A percentile compares a stretch with the other conserved stretches of the same genome.
Evolutionary conservation across 1,284 basidiomycete species (phyloP).

Genomic region (Xerocomus cyaneibrunnescens): DNA sequence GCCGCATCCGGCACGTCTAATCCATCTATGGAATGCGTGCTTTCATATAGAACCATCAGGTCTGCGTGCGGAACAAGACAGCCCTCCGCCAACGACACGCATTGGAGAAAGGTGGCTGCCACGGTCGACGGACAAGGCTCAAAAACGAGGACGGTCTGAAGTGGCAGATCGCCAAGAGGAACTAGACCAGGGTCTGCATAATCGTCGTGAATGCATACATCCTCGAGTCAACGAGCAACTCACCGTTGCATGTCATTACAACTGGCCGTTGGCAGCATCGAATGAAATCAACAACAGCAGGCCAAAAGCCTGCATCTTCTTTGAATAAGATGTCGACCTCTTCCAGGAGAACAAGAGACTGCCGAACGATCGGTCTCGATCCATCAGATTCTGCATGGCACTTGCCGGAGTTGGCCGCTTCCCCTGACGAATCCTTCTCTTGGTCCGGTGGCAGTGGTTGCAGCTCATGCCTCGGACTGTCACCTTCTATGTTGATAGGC

Average conservation of each 20-base stretch:
- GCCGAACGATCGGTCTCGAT: conserved; percentile 44
- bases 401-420: neutral
- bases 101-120: conserved; percentile 72
- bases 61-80: conserved; percentile 41
- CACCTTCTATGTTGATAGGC: conserved; percentile 24
- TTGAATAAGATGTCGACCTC: conserved; percentile 94
- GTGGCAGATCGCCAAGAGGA: conserved; percentile 69
- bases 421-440: conserved; percentile 1
- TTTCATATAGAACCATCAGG: conserved; percentile 43
- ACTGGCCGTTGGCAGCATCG: conserved; percentile 82
- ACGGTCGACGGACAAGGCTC: conserved; percentile 55
- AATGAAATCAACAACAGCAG: conserved; percentile 77
- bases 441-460: conserved; percentile 1
- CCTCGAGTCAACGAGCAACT: conserved; percentile 28
- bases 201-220: conserved; percentile 11
- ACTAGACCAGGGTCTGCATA: conserved; percentile 67
- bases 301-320: conserved; percentile 93
- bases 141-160: conserved; percentile 76
- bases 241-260: conserved; percentile 91
- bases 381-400: conserved; percentile 18
- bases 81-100: conserved; percentile 62
- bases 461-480: conserved; percentile 3
- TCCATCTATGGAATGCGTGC: conserved; percentile 16
- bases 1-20: conserved; percentile 35
- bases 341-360: conserved; percentile 93